Evolutionary conservation across 1,284 basidiomycete genomes (phyloP).

Genomic region (Heterobasidion parviporum): DNA sequence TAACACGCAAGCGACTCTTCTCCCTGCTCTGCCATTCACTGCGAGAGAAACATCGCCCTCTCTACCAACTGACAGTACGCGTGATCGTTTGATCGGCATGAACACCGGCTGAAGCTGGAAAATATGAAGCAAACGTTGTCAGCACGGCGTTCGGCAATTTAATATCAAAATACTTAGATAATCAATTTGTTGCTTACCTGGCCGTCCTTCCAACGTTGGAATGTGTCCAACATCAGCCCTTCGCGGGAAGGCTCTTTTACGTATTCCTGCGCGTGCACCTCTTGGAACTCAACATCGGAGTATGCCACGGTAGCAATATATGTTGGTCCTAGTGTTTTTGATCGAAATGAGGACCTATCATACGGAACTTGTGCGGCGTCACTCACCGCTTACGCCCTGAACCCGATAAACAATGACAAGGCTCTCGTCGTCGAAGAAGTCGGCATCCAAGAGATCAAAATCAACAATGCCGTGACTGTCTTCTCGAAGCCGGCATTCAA

Average conservation of each 20-base stretch:
- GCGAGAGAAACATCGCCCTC: slow-evolving; percentile 49
- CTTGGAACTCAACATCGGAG: slow-evolving; percentile 47
- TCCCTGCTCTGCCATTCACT: slow-evolving; percentile 65
- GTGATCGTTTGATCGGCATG: slow-evolving; percentile 49
- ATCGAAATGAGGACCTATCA: slow-evolving; percentile 24
- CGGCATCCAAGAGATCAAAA: slow-evolving; percentile 51
- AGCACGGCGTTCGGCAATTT: background rate
- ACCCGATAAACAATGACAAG: slow-evolving; percentile 49
- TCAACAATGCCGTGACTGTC: slow-evolving; percentile 21
- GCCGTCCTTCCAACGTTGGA: slow-evolving; percentile 45
- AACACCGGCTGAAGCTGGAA: slow-evolving; percentile 15
- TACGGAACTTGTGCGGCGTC: slow-evolving; percentile 11
- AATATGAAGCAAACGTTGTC: background rate
- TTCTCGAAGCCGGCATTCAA: slow-evolving; percentile 39
- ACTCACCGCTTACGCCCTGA: slow-evolving; percentile 23
- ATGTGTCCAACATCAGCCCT: slow-evolving; percentile 50
- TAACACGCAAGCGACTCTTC: slow-evolving; percentile 67
- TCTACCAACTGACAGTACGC: slow-evolving; percentile 43
- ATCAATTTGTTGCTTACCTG: slow-evolving; percentile 30
- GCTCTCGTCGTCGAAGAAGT: slow-evolving; percentile 70
- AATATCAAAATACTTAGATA: background rate
- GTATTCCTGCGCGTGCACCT: slow-evolving; percentile 36
- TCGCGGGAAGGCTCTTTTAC: slow-evolving; percentile 47
- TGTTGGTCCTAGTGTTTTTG: slow-evolving; percentile 31
- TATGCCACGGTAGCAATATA: slow-evolving; percentile 55